A percentile compares a stretch with the other conserved stretches of the same genome.
Evolutionary conservation across 306 rosid genomes (phyloP).

Genomic region (Begonia loranthoides): DNA sequence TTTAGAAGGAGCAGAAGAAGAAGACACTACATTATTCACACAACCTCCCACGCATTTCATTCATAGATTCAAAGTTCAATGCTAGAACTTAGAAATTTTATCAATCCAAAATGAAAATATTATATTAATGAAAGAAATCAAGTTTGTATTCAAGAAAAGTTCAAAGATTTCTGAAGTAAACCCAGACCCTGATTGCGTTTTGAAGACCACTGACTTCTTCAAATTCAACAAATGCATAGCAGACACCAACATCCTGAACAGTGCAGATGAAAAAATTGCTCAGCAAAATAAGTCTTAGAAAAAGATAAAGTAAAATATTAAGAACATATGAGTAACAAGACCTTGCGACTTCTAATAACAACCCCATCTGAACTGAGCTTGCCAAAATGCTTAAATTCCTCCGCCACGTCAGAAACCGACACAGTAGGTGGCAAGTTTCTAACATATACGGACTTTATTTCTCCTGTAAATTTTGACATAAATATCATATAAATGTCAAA

Average conservation of each 20-base stretch:
- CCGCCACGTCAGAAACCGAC: slow-evolving; percentile 71
- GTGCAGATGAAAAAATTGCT: slow-evolving; percentile 10
- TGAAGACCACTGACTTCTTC: slow-evolving; percentile 78
- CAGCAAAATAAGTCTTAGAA: slow-evolving; percentile 7
- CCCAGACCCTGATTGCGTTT: slow-evolving; percentile 74
- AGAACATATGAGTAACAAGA: slow-evolving; percentile 16
- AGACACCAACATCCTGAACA: slow-evolving; percentile 84
- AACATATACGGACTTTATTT: slow-evolving; percentile 85
- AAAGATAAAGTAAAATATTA: background rate
- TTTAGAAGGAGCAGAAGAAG: too few species aligned
- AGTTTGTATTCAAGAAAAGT: background rate
- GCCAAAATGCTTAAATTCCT: slow-evolving; percentile 72
- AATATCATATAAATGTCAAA: background rate
- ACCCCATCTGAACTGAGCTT: slow-evolving; percentile 72
- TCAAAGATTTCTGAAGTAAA: background rate
- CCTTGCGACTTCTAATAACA: slow-evolving; percentile 93
- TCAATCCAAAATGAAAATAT: too few species aligned
- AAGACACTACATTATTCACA: too few species aligned
- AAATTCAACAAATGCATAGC: slow-evolving; percentile 95
- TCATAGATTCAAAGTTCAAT: too few species aligned
- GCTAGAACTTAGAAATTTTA: too few species aligned
- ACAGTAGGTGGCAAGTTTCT: slow-evolving; percentile 71
- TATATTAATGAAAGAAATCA: background rate
- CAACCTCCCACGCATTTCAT: too few species aligned
- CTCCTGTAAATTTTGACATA: slow-evolving; percentile 25